phyloP scores from a whole-genome alignment of 257 asterid species.

The Paulownia fortunei region DNA sequence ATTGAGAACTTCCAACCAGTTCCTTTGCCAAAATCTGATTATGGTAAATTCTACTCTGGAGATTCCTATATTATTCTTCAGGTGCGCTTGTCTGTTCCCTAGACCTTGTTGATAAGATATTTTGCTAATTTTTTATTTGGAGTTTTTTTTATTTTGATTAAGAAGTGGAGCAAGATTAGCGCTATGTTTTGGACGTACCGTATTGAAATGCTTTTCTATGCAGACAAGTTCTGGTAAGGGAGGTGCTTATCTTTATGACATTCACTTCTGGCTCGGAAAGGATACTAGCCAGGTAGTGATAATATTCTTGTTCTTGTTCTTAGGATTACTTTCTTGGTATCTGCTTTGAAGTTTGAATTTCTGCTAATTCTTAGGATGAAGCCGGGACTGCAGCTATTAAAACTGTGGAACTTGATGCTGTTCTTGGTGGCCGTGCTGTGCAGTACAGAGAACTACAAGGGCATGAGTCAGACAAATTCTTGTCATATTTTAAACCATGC shows the following conservation, averaged over 20 bases:
- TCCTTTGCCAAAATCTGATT: conserved; percentile 68
- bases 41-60: conserved; percentile 77
- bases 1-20: conserved; percentile 76
- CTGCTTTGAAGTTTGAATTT: conserved; percentile 20
- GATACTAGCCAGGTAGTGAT: conserved; percentile 92
- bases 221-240: conserved; percentile 96
- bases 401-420: conserved; percentile 93
- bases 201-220: conserved; percentile 27
- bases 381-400: conserved; percentile 97
- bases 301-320: conserved; percentile 23
- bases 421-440: conserved; percentile 98
- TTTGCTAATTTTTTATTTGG: not conserved
- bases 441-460: conserved; percentile 96
- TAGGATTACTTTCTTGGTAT: conserved; percentile 22
- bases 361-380: conserved; percentile 69
- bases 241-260: conserved; percentile 91
- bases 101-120: not conserved
- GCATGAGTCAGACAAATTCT: conserved; percentile 86
- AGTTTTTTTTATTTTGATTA: not conserved
- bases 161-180: not conserved
- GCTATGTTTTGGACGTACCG: not conserved
- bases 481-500: conserved; percentile 95
- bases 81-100: conserved; percentile 44
- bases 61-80: conserved; percentile 78
- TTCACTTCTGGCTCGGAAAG: conserved; percentile 98